Conservation (phyloP, 2,329 filamentous ascomycete species). For the Venturia pyrina region DNA sequence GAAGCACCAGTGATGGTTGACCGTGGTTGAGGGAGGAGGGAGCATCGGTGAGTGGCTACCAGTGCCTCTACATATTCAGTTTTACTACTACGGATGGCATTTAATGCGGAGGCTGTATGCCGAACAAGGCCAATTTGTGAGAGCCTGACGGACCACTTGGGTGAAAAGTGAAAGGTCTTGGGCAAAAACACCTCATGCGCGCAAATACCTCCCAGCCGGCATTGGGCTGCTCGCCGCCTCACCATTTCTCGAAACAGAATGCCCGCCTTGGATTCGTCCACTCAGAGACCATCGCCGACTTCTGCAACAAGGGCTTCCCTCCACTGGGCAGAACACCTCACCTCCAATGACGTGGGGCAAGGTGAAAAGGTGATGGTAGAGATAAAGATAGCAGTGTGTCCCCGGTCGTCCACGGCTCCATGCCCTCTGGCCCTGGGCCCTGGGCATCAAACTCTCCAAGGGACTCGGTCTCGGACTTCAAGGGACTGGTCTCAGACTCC, state of each 20-base stretch:
- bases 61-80: not conserved
- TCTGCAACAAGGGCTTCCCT: constrained; percentile 1
- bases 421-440: too few species aligned
- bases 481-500: too few species aligned
- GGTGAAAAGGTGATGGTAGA: not conserved
- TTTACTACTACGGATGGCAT: not conserved
- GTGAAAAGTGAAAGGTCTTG: not conserved
- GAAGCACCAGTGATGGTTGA: not conserved
- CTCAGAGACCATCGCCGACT: not conserved
- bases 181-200: not conserved
- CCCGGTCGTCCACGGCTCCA: too few species aligned
- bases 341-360: not conserved
- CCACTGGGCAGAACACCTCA: not conserved
- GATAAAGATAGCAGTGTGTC: not conserved
- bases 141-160: constrained; percentile 2
- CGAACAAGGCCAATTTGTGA: not conserved
- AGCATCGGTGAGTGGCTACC: not conserved
- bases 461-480: too few species aligned
- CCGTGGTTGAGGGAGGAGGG: too few species aligned
- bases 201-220: not conserved
- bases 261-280: not conserved
- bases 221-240: constrained; percentile 1
- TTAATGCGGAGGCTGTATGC: not conserved
- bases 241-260: not conserved
- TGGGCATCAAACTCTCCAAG: not conserved